phyloP scores from a whole-genome alignment of 129 eudicot genomes.

The Lonicera japonica region DNA sequence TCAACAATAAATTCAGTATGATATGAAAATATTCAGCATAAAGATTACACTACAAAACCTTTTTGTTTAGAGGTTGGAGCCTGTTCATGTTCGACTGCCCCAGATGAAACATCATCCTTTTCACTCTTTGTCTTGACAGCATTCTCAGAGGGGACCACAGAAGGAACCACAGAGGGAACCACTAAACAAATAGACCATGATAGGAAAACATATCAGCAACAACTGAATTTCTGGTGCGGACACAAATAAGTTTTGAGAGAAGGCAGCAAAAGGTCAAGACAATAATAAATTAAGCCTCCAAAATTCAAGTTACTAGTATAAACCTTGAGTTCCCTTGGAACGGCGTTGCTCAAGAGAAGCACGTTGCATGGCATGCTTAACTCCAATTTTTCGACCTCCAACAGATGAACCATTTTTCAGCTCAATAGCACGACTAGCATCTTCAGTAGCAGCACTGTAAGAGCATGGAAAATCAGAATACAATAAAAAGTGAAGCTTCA shows the following conservation, averaged over 20 bases:
- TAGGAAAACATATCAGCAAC: background rate
- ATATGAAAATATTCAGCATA: background rate
- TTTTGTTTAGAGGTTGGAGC: conserved; percentile 24
- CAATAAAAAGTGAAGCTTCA: background rate
- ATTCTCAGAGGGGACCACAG: conserved; percentile 24
- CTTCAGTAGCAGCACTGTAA: conserved; percentile 71
- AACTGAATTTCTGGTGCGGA: background rate
- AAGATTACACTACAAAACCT: conserved; percentile 31
- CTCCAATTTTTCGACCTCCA: conserved; percentile 86
- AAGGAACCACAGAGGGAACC: too few species aligned
- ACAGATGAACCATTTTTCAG: conserved; percentile 68
- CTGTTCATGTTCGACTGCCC: conserved; percentile 17
- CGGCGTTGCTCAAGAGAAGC: conserved; percentile 89
- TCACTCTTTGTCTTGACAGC: conserved; percentile 13
- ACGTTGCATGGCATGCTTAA: conserved; percentile 77
- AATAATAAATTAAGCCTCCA: background rate
- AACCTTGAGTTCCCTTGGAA: conserved; percentile 66
- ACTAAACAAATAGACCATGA: conserved; percentile 1
- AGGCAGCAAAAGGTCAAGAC: background rate
- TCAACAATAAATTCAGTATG: background rate
- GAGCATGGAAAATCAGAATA: conserved; percentile 6
- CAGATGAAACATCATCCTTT: conserved; percentile 26
- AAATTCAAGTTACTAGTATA: conserved; percentile 2
- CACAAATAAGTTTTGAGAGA: background rate
- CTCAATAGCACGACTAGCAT: conserved; percentile 88